A percentile compares a stretch with the other conserved stretches of the same genome.
Conservation (phyloP, 441 rosid species). For the Euphorbia schlechtendalii region DNA sequence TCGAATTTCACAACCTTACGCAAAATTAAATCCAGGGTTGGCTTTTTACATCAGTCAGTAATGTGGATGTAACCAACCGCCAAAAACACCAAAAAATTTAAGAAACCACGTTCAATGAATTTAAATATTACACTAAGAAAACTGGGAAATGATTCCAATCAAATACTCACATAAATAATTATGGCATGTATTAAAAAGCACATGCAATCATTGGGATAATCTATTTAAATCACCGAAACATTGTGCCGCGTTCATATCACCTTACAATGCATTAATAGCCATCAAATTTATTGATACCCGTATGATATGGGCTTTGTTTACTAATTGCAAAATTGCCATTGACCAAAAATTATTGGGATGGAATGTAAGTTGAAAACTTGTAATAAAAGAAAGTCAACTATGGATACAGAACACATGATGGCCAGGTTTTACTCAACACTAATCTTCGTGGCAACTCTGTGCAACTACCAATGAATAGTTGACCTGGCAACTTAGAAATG, state of each 20-base stretch:
- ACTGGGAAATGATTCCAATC: neutral
- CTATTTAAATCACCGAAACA: neutral
- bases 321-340: neutral
- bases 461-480: neutral
- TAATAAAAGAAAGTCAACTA: too few species aligned
- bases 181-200: slow-evolving; percentile 5
- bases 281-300: neutral
- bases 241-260: neutral
- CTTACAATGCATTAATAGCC: slow-evolving; percentile 1
- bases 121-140: too few species aligned
- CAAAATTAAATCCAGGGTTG: too few species aligned
- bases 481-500: neutral
- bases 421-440: too few species aligned
- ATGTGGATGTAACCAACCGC: too few species aligned
- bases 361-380: too few species aligned
- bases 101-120: neutral
- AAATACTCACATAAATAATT: neutral
- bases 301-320: too few species aligned
- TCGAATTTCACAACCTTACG: too few species aligned
- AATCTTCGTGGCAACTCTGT: neutral
- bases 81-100: neutral
- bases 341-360: neutral
- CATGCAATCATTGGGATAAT: slow-evolving; percentile 11
- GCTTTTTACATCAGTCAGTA: neutral
- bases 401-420: too few species aligned